Base-by-base conservation (phyloP, 2,329 filamentous ascomycete species). In the Aureobasidium subglaciale region DNA sequence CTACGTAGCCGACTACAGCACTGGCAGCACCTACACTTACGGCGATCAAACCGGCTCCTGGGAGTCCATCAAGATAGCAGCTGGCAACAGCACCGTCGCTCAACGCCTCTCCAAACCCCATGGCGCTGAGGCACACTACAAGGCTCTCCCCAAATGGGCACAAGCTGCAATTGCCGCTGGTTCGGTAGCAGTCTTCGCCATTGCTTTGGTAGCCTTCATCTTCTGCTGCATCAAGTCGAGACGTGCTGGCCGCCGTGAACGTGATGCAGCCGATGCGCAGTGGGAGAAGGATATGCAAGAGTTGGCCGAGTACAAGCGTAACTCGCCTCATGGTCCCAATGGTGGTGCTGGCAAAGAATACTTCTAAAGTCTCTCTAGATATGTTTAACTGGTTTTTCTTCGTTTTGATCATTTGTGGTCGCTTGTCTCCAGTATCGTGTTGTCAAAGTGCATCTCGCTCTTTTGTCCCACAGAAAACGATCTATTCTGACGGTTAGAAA, bases 191-290 rank as follows among this genome's bases (percentile, higher is more conserved):
- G 68, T 68, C 9, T 68, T 71, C 11, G 60, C 62, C 27, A 61
- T 76, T 22, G 65, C 64, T 7, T 62, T 70, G 18, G 52, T 64
- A 22, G 63, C 61, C 3, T 66, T 65, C 46, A 10, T 56, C 42
- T 71, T 77, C 62, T 79, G 72, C 68, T 80, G 75, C 64, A 61
- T 79, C 59, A 71, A 69, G 45, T 77, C 80, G 65, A 72, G 78
- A 56, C 71, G 73, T 56, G 69, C 71, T 59, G 78, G 78, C 30
- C 73, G 74, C 57, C 71, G 72, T 41, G 78, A 80, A 63, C 70
- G 72, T 42, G 72, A 71, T 18, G 55, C 73, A 20, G 75, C 75
- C 37, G 75, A 79, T 59, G 69, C 71, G 62, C 73, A 73, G 48
- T 79, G 73, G 67, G 68, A 72, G 37, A 67, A 68, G 56, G 67